Evolutionary conservation across 2,329 filamentous ascomycete genomes (phyloP).

Genomic region (Rutstroemia sp.): DNA sequence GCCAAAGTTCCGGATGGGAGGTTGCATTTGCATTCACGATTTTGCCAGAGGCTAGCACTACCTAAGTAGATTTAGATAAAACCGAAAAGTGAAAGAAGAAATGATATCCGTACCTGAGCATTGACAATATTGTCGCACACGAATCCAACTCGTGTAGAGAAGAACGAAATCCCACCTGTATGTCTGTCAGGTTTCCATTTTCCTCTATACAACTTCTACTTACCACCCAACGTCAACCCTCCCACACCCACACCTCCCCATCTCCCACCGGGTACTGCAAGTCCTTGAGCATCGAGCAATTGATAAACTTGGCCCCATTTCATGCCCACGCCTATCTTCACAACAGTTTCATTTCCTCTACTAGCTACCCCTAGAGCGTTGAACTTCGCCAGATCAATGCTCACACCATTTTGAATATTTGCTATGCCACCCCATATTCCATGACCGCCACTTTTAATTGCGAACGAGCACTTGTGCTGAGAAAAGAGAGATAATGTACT

Average conservation of each 20-base stretch:
- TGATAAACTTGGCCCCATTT: slow-evolving; percentile 34
- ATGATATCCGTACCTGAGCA: slow-evolving; percentile 28
- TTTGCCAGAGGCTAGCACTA: background rate
- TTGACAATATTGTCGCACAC: slow-evolving; percentile 38
- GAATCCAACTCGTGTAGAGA: slow-evolving; percentile 35
- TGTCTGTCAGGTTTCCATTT: background rate
- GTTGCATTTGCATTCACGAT: background rate
- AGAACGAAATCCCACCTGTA: slow-evolving; percentile 10
- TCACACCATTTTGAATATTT: slow-evolving; percentile 39
- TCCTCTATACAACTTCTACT: background rate
- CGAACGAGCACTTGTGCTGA: slow-evolving; percentile 32
- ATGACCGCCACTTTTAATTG: slow-evolving; percentile 50
- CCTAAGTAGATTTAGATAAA: slow-evolving; percentile 2
- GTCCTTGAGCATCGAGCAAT: slow-evolving; percentile 25
- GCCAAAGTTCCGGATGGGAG: background rate
- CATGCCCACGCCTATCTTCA: slow-evolving; percentile 31
- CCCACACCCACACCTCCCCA: slow-evolving; percentile 15
- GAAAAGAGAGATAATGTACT: background rate
- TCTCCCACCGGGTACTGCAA: slow-evolving; percentile 32
- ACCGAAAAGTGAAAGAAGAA: slow-evolving; percentile 12
- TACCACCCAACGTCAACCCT: slow-evolving; percentile 10
- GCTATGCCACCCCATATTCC: slow-evolving; percentile 44
- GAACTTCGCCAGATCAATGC: slow-evolving; percentile 31
- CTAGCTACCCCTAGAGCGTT: slow-evolving; percentile 1
- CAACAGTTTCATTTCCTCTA: slow-evolving; percentile 21